Percentiles rank a stretch among this genome's conserved stretches.
These are phyloP conservation scores for Tetrahymena malaccensis DNA, from an alignment of 73 alveolate genomes.

Conservation along the genomic window DNA sequence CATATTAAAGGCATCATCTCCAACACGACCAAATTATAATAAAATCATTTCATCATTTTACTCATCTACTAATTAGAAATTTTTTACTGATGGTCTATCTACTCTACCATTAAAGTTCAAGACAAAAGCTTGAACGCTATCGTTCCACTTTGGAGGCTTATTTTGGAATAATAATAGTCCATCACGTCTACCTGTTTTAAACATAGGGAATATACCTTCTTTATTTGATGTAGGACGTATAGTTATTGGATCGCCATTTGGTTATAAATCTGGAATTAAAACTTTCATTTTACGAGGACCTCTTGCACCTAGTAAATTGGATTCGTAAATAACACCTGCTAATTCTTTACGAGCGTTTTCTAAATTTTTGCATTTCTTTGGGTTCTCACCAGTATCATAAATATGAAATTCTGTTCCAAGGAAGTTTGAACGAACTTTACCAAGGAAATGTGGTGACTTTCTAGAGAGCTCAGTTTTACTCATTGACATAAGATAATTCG, in stretches of 20 bases:
- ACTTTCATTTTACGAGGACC: conserved; percentile 90
- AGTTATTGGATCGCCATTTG: conserved; percentile 7
- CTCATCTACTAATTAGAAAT: conserved; percentile 73
- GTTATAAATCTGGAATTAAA: conserved; percentile 56
- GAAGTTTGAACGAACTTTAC: conserved; percentile 81
- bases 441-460: conserved; percentile 56
- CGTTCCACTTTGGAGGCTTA: conserved; percentile 87
- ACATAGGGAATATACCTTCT: conserved; percentile 51
- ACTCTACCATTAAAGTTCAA: conserved; percentile 83
- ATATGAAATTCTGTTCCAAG: conserved; percentile 80
- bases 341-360: conserved; percentile 50
- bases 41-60: conserved; percentile 58
- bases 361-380: conserved; percentile 56
- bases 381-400: conserved; percentile 75
- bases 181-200: conserved; percentile 41
- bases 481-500: conserved; percentile 67
- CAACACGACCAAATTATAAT: conserved; percentile 81
- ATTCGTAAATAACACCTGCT: conserved; percentile 73
- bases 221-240: conserved; percentile 53
- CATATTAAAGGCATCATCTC: conserved; percentile 68
- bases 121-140: conserved; percentile 78
- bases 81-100: conserved; percentile 80
- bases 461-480: conserved; percentile 56
- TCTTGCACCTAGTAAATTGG: conserved; percentile 75
- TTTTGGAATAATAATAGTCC: conserved; percentile 53